Conservation (phyloP, 129 eudicot species). For the Lactuca saligna region DNA sequence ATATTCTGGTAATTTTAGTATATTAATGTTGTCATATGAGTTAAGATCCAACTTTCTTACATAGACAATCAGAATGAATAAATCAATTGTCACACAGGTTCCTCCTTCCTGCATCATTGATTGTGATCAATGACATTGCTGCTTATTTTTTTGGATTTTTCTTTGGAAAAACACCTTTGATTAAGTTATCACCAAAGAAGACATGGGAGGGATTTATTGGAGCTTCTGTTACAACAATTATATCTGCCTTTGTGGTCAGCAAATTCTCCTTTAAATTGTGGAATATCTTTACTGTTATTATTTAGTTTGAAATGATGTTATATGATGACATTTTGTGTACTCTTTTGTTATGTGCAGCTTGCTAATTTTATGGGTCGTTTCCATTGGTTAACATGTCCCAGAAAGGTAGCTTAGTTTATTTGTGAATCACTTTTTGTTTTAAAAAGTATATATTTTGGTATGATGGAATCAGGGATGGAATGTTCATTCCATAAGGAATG, state of each 20-base stretch:
- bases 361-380: constrained; percentile 81
- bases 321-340: constrained; percentile 18
- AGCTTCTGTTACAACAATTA: constrained; percentile 83
- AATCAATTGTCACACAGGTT: constrained; percentile 60
- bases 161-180: constrained; percentile 95
- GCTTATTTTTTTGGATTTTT: constrained; percentile 93
- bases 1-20: constrained; percentile 69
- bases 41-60: background rate
- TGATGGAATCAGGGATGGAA: background rate
- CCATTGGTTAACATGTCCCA: constrained; percentile 93
- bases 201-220: constrained; percentile 99
- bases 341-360: constrained; percentile 54
- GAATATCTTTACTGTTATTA: constrained; percentile 1
- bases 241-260: constrained; percentile 86
- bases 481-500: too few species aligned
- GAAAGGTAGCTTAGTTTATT: constrained; percentile 53
- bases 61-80: background rate
- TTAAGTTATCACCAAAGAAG: constrained; percentile 93
- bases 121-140: constrained; percentile 86
- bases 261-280: constrained; percentile 20
- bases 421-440: background rate
- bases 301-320: constrained; percentile 11
- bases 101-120: constrained; percentile 98
- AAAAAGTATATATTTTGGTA: background rate
- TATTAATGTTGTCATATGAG: too few species aligned